Conservation (phyloP, 2,329 filamentous ascomycete species). For the Claviceps paspali region DNA sequence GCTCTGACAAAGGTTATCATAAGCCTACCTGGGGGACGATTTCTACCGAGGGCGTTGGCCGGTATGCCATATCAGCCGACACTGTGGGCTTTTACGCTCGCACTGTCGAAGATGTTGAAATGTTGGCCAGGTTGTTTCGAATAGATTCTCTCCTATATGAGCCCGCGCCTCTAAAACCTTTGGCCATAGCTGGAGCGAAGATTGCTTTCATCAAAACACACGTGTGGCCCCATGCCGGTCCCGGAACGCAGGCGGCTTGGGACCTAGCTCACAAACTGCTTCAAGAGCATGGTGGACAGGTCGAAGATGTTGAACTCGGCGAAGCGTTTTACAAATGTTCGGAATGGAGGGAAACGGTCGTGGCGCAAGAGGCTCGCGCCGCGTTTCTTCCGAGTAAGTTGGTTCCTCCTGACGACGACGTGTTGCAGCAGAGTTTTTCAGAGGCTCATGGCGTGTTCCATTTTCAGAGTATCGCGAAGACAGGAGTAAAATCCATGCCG, state of each 20-base stretch:
- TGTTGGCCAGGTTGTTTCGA: conserved; percentile 37
- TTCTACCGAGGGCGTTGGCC: conserved; percentile 43
- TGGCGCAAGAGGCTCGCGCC: conserved; percentile 5
- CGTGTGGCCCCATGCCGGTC: conserved; percentile 32
- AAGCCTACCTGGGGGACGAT: conserved; percentile 47
- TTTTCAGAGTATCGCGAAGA: conserved; percentile 34
- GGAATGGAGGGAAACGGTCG: conserved; percentile 24
- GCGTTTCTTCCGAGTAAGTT: conserved; percentile 8
- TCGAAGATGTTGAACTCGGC: conserved; percentile 41
- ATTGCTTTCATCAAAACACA: conserved; percentile 40
- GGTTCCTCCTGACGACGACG: background rate
- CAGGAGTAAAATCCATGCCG: conserved; percentile 29
- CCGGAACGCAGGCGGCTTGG: conserved; percentile 28
- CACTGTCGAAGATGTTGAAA: conserved; percentile 39
- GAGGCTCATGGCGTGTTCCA: conserved; percentile 19
- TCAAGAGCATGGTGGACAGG: conserved; percentile 30
- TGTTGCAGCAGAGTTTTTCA: too few relatives aligned
- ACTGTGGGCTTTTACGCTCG: conserved; percentile 47
- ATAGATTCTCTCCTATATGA: conserved; percentile 30
- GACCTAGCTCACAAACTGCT: conserved; percentile 24
- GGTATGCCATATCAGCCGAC: conserved; percentile 43
- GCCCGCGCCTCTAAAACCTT: conserved; percentile 8
- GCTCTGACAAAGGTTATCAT: background rate
- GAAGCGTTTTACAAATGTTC: conserved; percentile 30
- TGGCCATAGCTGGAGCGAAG: conserved; percentile 29